Evolutionary conservation across 2,329 filamentous ascomycete genomes (phyloP).

Genomic region (Xylariales sp.): DNA sequence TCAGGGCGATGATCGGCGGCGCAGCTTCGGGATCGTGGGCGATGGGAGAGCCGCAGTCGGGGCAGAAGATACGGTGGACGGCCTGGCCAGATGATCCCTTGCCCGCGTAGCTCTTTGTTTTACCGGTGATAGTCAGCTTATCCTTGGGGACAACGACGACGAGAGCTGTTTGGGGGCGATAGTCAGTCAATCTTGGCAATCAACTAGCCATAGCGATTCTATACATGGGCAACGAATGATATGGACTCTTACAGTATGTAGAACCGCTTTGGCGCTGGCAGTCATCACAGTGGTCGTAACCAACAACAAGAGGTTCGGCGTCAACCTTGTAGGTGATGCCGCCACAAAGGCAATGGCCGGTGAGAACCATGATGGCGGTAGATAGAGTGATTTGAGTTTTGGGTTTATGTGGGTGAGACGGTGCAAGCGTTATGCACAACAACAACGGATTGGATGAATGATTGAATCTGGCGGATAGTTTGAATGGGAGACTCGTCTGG

Average conservation of each 20-base stretch:
- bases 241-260: slow-evolving; percentile 60
- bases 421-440: no score
- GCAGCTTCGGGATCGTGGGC: slow-evolving; percentile 67
- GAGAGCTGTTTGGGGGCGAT: slow-evolving; percentile 43
- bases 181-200: slow-evolving; percentile 12
- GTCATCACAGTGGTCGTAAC: slow-evolving; percentile 69
- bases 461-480: no score
- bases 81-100: slow-evolving; percentile 55
- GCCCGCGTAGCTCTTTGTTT: slow-evolving; percentile 60
- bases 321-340: slow-evolving; percentile 63
- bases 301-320: slow-evolving; percentile 34
- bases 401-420: no score
- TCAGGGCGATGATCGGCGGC: slow-evolving; percentile 65
- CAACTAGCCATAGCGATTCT: background rate
- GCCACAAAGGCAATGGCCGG: slow-evolving; percentile 68
- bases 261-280: slow-evolving; percentile 67
- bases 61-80: slow-evolving; percentile 66
- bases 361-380: slow-evolving; percentile 55
- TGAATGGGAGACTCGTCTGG: no score
- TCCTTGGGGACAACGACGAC: slow-evolving; percentile 62
- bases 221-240: no score
- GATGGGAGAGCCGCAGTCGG: slow-evolving; percentile 64
- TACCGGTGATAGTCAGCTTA: slow-evolving; percentile 58
- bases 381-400: no score
- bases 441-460: no score